Conservation (phyloP, 306 rosid species). For the Ziziphus jujuba region DNA sequence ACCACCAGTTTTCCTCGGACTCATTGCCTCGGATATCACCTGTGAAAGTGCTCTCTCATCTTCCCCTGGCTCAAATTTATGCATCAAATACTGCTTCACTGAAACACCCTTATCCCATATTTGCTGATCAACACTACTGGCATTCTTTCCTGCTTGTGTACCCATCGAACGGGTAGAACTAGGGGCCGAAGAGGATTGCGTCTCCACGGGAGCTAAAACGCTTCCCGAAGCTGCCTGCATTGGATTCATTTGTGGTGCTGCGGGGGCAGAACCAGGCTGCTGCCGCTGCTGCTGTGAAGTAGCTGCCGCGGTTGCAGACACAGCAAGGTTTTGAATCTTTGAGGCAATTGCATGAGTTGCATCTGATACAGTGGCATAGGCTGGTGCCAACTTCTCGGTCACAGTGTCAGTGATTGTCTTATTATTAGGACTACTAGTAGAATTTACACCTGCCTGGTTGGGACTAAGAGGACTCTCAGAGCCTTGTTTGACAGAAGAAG, state of each 20-base stretch:
- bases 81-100: conserved; percentile 68
- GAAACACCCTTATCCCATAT: conserved; percentile 79
- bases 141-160: conserved; percentile 24
- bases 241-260: conserved; percentile 25
- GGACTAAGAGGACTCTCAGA: conserved; percentile 17
- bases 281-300: conserved; percentile 12
- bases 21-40: conserved; percentile 74
- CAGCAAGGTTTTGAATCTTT: conserved; percentile 42
- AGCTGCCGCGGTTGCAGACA: conserved; percentile 23
- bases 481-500: conserved; percentile 30
- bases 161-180: neutral
- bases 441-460: neutral
- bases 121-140: conserved; percentile 25
- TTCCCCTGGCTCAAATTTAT: conserved; percentile 86
- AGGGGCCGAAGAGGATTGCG: neutral
- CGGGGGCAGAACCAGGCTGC: conserved; percentile 10
- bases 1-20: conserved; percentile 54
- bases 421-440: conserved; percentile 29
- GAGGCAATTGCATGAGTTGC: conserved; percentile 47
- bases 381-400: conserved; percentile 41
- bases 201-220: neutral
- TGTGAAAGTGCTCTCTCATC: conserved; percentile 82
- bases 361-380: conserved; percentile 39
- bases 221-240: conserved; percentile 18
- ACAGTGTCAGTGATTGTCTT: conserved; percentile 27